A percentile compares a stretch with the other conserved stretches of the same genome.
These are phyloP conservation scores for Aspergillus ochraceoroseus DNA, from an alignment of 2,329 filamentous ascomycete species.

Conservation along the genomic window DNA sequence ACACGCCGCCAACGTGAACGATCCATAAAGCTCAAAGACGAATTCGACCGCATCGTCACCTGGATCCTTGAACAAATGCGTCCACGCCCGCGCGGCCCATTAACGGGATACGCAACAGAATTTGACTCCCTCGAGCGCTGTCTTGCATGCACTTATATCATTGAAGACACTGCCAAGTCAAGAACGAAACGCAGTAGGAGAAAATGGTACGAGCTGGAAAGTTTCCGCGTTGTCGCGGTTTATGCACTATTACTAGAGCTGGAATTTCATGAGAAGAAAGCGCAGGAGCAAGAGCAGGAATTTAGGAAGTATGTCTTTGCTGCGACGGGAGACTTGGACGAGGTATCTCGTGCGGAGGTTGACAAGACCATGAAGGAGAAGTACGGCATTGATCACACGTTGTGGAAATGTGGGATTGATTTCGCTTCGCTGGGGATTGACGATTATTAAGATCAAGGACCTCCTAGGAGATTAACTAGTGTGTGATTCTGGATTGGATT, in stretches of 20 bases:
- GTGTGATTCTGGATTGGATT: too few species aligned
- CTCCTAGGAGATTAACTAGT: too few species aligned
- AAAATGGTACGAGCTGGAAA: constrained; percentile 12
- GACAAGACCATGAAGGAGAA: too few species aligned
- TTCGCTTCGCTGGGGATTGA: too few species aligned
- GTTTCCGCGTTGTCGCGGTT: constrained; percentile 18
- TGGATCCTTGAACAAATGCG: constrained; percentile 18
- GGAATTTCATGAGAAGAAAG: constrained; percentile 12
- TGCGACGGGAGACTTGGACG: neutral
- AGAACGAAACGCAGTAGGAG: neutral
- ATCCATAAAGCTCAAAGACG: constrained; percentile 43
- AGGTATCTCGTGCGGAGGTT: too few species aligned
- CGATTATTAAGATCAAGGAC: too few species aligned
- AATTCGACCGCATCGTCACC: constrained; percentile 32
- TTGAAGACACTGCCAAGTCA: neutral
- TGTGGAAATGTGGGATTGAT: too few species aligned
- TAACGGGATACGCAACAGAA: constrained; percentile 8
- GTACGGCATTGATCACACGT: too few species aligned
- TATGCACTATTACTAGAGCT: constrained; percentile 20
- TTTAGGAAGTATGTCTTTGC: neutral
- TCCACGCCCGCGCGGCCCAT: constrained; percentile 1
- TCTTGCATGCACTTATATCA: constrained; percentile 18
- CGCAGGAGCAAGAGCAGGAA: neutral
- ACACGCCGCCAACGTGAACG: constrained; percentile 40
- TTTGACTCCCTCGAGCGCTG: constrained; percentile 16